phyloP scores from a whole-genome alignment of 768 basidiomycete species.

The Hysterangium stoloniferum region DNA sequence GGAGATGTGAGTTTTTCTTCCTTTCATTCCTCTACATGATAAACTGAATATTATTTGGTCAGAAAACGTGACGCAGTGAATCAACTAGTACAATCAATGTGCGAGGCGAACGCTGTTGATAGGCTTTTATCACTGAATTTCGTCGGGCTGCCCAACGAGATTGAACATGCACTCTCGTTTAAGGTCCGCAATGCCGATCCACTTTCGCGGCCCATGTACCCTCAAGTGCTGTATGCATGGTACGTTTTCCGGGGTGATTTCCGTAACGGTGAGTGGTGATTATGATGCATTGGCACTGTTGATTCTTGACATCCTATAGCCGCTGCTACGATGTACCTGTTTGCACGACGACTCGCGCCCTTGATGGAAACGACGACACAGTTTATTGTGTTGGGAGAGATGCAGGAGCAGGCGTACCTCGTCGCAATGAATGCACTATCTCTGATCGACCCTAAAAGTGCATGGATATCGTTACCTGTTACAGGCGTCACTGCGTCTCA shows the following conservation, averaged over 20 bases:
- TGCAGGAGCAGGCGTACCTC: conserved; percentile 72
- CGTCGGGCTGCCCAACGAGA: conserved; percentile 73
- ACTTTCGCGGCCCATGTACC: conserved; percentile 74
- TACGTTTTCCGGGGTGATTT: conserved; percentile 82
- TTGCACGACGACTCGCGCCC: conserved; percentile 67
- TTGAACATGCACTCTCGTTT: conserved; percentile 83
- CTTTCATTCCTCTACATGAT: neutral
- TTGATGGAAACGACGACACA: conserved; percentile 28
- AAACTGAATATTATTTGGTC: conserved; percentile 11
- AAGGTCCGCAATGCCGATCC: conserved; percentile 94
- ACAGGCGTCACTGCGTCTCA: conserved; percentile 40
- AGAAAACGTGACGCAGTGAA: conserved; percentile 80
- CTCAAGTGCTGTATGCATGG: conserved; percentile 92
- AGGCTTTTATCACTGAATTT: conserved; percentile 79
- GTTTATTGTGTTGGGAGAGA: conserved; percentile 47
- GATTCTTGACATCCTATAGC: conserved; percentile 40
- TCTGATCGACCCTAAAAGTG: conserved; percentile 69
- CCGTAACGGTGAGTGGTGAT: conserved; percentile 63
- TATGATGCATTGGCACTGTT: neutral
- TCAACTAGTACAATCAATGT: conserved; percentile 85
- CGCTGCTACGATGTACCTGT: conserved; percentile 87
- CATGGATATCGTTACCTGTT: conserved; percentile 72
- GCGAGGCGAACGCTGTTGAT: conserved; percentile 77
- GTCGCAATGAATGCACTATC: conserved; percentile 86
- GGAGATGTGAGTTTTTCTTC: conserved; percentile 54